Conservation (phyloP, 2,329 filamentous ascomycete genomes). For the Rhynchosporium graminicola region DNA sequence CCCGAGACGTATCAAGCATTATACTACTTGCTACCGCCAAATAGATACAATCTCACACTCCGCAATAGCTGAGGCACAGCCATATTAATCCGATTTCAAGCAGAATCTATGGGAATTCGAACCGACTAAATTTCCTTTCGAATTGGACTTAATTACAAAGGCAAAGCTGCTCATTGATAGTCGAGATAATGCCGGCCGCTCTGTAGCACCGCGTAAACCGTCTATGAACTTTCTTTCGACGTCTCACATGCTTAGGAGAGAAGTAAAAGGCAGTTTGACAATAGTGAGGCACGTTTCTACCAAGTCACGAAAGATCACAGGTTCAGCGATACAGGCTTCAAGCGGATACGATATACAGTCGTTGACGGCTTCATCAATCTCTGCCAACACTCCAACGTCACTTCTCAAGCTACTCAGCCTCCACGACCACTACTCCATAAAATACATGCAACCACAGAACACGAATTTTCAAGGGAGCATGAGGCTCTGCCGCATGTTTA, state of each 20-base stretch:
- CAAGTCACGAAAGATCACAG: not conserved
- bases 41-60: too few relatives aligned
- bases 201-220: too few relatives aligned
- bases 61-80: too few relatives aligned
- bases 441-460: constrained; percentile 9
- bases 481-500: constrained; percentile 38
- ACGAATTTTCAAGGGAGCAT: constrained; percentile 5
- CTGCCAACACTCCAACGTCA: not conserved
- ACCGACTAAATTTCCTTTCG: too few relatives aligned
- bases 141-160: too few relatives aligned
- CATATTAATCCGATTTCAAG: too few relatives aligned
- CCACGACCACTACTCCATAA: constrained; percentile 12
- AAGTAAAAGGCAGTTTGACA: not conserved
- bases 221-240: constrained; percentile 4
- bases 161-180: too few relatives aligned
- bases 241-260: not conserved
- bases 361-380: not conserved
- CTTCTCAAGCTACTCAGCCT: constrained; percentile 1
- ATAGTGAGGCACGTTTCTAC: not conserved
- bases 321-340: not conserved
- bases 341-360: not conserved
- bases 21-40: too few relatives aligned
- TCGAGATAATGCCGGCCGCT: too few relatives aligned
- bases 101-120: too few relatives aligned
- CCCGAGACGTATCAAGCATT: too few relatives aligned